Conservation (phyloP, 371 early-diverging fungal species). For the Lichtheimia corymbifera region DNA sequence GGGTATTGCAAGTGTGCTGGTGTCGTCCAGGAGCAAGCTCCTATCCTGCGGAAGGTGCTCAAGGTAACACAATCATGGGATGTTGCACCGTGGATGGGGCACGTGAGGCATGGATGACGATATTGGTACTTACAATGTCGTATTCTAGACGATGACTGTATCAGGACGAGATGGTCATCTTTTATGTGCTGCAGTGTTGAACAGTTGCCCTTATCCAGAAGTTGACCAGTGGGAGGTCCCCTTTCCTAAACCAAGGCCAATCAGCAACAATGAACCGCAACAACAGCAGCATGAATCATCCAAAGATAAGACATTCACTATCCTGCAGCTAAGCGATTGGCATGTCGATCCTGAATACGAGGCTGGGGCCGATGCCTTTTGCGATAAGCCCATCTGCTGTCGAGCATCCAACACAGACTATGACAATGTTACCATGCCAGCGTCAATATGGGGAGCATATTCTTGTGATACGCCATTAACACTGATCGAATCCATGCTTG, state of each 20-base stretch:
- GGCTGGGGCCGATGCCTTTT: constrained; percentile 53
- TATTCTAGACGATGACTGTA: constrained; percentile 45
- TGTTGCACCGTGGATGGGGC: no score
- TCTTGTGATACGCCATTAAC: constrained; percentile 53
- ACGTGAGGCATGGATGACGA: neutral
- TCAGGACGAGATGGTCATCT: constrained; percentile 50
- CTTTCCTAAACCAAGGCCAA: constrained; percentile 56
- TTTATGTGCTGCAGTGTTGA: constrained; percentile 41
- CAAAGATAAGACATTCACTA: constrained; percentile 32
- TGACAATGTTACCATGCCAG: constrained; percentile 26
- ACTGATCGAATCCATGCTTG: constrained; percentile 49
- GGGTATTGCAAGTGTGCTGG: constrained; percentile 45
- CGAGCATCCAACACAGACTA: constrained; percentile 42
- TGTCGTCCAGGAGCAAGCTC: constrained; percentile 48
- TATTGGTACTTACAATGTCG: neutral
- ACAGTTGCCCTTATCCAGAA: constrained; percentile 51
- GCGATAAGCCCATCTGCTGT: constrained; percentile 61
- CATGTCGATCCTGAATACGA: constrained; percentile 60
- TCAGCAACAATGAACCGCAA: constrained; percentile 5
- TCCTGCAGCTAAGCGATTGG: constrained; percentile 66
- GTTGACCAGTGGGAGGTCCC: constrained; percentile 38
- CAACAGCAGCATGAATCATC: constrained; percentile 16
- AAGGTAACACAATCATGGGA: constrained; percentile 18
- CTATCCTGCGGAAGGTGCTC: constrained; percentile 43
- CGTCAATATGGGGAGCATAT: constrained; percentile 53